Percentiles rank a stretch among this genome's conserved stretches.
Conservation (phyloP, 2,329 filamentous ascomycete genomes). For the Alternaria consortialis region DNA sequence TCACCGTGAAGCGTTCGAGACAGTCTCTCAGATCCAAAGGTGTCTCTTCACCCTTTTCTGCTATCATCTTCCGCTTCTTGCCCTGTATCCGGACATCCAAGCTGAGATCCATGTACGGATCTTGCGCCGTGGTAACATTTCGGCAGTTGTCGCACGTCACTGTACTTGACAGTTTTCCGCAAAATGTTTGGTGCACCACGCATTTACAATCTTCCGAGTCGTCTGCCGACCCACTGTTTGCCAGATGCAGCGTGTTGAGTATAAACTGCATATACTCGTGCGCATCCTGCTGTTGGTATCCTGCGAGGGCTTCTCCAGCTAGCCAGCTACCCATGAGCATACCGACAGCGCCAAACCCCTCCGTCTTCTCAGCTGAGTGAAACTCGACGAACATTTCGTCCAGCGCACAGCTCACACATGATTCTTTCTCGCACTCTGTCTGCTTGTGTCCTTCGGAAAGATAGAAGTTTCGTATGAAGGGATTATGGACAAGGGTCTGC, state of each 20-base stretch:
- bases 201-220: conserved; percentile 72
- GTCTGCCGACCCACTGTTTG: conserved; percentile 69
- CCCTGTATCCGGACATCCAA: conserved; percentile 80
- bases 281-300: conserved; percentile 94
- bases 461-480: conserved; percentile 89
- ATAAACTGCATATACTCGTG: conserved; percentile 98
- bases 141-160: conserved; percentile 90
- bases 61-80: conserved; percentile 69
- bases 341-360: conserved; percentile 88
- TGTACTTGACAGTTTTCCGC: conserved; percentile 87
- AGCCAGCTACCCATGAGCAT: conserved; percentile 92
- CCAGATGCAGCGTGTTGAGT: conserved; percentile 84
- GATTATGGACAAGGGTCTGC: conserved; percentile 93
- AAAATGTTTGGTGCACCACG: conserved; percentile 93
- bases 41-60: conserved; percentile 37
- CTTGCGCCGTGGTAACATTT: conserved; percentile 81
- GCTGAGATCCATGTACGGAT: conserved; percentile 91
- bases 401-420: conserved; percentile 68
- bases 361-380: conserved; percentile 77
- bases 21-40: conserved; percentile 64
- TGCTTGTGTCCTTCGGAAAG: conserved; percentile 88
- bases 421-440: conserved; percentile 70
- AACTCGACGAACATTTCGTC: conserved; percentile 71
- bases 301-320: conserved; percentile 73
- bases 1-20: conserved; percentile 85